Evolutionary conservation across 1,284 basidiomycete species (phyloP).

Genomic region (Neonothopanus nambi): DNA sequence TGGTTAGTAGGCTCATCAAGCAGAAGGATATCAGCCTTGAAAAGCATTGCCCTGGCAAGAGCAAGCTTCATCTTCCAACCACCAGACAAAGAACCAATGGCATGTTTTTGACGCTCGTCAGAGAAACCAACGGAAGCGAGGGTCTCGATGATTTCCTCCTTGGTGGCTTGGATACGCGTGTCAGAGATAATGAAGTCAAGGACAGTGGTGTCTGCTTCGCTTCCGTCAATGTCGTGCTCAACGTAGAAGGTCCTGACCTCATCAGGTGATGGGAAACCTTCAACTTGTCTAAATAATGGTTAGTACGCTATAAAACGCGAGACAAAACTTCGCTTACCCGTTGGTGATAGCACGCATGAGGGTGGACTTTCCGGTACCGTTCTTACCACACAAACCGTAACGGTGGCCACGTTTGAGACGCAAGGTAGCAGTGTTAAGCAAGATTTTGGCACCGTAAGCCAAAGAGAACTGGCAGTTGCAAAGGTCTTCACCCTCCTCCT

Average conservation of each 20-base stretch:
- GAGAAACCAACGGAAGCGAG: conserved; percentile 91
- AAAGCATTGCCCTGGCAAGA: conserved; percentile 96
- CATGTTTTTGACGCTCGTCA: conserved; percentile 80
- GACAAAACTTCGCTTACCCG: conserved; percentile 37
- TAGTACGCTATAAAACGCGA: conserved; percentile 8
- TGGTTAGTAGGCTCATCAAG: conserved; percentile 99
- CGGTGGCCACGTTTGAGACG: conserved; percentile 98
- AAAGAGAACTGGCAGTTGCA: conserved; percentile 99
- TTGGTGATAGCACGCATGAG: conserved; percentile 97
- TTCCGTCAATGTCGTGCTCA: conserved; percentile 97
- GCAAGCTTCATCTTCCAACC: conserved; percentile 99
- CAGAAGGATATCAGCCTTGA: conserved; percentile 96
- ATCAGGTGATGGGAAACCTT: conserved; percentile 95
- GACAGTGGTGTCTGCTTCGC: conserved; percentile 90
- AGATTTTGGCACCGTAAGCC: conserved; percentile 97
- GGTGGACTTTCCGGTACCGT: conserved; percentile 98
- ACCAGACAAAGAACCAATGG: conserved; percentile 94
- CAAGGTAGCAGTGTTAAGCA: conserved; percentile 94
- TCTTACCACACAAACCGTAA: conserved; percentile 97
- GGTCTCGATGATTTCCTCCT: conserved; percentile 77
- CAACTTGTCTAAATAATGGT: conserved; percentile 70
- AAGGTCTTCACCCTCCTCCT: conserved; percentile 96
- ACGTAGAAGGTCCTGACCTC: conserved; percentile 98
- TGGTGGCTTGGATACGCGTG: conserved; percentile 76
- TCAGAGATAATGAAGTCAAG: conserved; percentile 87